Evolutionary conservation across 371 early-diverging fungal species (phyloP).

Genomic region (Zychaea mexicana): DNA sequence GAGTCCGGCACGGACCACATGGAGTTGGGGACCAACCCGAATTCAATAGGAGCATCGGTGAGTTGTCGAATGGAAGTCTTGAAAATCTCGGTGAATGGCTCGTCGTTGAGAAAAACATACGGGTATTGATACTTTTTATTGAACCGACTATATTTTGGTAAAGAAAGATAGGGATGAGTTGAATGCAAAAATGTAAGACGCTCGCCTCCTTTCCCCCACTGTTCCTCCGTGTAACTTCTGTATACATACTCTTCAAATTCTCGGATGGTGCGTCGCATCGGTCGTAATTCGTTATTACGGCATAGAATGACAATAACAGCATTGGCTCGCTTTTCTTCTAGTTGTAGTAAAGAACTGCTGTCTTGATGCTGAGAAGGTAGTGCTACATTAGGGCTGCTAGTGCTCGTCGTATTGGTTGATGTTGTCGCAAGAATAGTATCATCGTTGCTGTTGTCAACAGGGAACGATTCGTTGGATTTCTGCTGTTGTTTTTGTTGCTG

Average conservation of each 20-base stretch:
- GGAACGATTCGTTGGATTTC: too few species aligned
- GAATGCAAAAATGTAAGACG: background rate
- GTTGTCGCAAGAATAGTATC: too few species aligned
- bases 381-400: too few species aligned
- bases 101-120: conserved; percentile 89
- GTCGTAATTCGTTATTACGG: conserved; percentile 76
- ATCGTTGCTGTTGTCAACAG: too few species aligned
- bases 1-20: conserved; percentile 75
- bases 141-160: conserved; percentile 64
- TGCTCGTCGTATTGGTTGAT: too few species aligned
- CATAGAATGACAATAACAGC: conserved; percentile 64
- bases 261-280: conserved; percentile 70
- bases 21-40: conserved; percentile 65
- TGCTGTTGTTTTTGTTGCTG: background rate
- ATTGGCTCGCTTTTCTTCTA: conserved; percentile 23
- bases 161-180: background rate
- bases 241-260: conserved; percentile 75
- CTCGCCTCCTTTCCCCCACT: too few species aligned
- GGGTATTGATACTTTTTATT: conserved; percentile 87
- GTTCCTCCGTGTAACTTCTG: too few species aligned
- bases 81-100: conserved; percentile 77
- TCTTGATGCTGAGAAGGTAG: too few species aligned
- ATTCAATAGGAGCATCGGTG: conserved; percentile 62
- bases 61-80: conserved; percentile 58
- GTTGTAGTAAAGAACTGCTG: background rate